A percentile compares a stretch with the other conserved stretches of the same genome.
Evolutionary conservation across 1,284 basidiomycete genomes (phyloP).

Genomic region (Neolentinus lepideus): DNA sequence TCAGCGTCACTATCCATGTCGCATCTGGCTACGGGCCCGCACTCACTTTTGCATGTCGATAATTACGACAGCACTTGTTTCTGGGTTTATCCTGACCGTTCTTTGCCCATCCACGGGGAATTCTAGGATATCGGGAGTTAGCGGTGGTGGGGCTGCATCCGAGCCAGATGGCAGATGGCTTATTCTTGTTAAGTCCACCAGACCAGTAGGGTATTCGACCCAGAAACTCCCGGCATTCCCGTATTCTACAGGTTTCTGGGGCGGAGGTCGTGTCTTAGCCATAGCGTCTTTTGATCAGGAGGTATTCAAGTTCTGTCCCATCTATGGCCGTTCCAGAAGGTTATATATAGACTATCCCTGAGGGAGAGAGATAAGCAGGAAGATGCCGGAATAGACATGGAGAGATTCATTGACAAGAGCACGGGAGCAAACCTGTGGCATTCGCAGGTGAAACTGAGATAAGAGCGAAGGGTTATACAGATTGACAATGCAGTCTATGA

Average conservation of each 20-base stretch:
- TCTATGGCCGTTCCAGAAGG: too few relatives aligned
- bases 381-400: neutral
- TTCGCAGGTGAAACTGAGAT: neutral
- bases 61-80: constrained; percentile 48
- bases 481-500: neutral
- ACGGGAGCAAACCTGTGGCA: too few relatives aligned
- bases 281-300: neutral
- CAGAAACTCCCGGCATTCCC: constrained; percentile 52
- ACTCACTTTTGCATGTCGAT: constrained; percentile 71
- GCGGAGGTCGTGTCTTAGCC: neutral
- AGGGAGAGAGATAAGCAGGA: neutral
- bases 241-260: constrained; percentile 33
- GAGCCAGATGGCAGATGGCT: constrained; percentile 23
- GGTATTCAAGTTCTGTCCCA: neutral
- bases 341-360: neutral
- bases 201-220: constrained; percentile 61
- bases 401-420: neutral
- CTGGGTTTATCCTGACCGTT: constrained; percentile 41
- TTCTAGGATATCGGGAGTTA: constrained; percentile 32
- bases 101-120: constrained; percentile 45
- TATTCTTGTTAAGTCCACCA: constrained; percentile 52
- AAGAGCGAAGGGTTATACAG: neutral
- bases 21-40: constrained; percentile 14
- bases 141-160: constrained; percentile 23
- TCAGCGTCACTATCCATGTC: neutral